Evolutionary conservation across 164 flowering plant genomes (phyloP).

Genomic region (Pachysandra terminalis): DNA sequence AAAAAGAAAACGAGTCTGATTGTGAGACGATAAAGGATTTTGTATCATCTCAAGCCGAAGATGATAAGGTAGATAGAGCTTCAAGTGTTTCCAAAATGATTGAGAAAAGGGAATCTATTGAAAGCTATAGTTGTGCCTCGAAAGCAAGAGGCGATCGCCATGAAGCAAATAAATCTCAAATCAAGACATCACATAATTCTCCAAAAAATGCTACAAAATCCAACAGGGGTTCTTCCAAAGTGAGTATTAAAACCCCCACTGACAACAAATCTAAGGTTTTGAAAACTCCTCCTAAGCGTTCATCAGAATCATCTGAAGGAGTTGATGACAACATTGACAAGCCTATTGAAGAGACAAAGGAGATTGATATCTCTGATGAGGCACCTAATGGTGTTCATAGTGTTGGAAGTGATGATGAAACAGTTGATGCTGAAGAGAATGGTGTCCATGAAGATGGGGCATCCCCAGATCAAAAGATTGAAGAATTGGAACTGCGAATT

Average conservation of each 20-base stretch:
- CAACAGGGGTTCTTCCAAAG: conserved; percentile 21
- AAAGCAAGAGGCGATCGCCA: conserved; percentile 29
- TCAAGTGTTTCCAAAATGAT: conserved; percentile 30
- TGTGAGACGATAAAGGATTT: conserved; percentile 59
- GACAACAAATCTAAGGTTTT: conserved; percentile 25
- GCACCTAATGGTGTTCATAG: conserved; percentile 48
- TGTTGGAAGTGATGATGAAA: conserved; percentile 54
- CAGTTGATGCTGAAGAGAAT: conserved; percentile 35
- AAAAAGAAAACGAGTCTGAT: conserved; percentile 67
- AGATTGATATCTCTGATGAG: conserved; percentile 47
- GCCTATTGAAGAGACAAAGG: conserved; percentile 46
- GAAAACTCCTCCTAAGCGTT: conserved; percentile 38
- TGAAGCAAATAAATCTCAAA: conserved; percentile 26
- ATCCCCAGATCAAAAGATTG: conserved; percentile 45
- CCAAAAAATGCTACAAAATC: conserved; percentile 38
- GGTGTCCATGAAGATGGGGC: conserved; percentile 39
- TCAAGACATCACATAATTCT: conserved; percentile 24
- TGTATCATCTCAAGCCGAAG: conserved; percentile 61
- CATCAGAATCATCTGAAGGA: conserved; percentile 71
- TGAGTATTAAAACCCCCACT: conserved; percentile 18
- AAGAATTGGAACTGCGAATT: conserved; percentile 75
- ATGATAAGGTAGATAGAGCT: conserved; percentile 43
- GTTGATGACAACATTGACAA: conserved; percentile 48
- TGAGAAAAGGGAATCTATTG: conserved; percentile 24
- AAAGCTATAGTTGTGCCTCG: conserved; percentile 20